phyloP scores from a whole-genome alignment of 306 rosid species.

The Rubus idaeus region DNA sequence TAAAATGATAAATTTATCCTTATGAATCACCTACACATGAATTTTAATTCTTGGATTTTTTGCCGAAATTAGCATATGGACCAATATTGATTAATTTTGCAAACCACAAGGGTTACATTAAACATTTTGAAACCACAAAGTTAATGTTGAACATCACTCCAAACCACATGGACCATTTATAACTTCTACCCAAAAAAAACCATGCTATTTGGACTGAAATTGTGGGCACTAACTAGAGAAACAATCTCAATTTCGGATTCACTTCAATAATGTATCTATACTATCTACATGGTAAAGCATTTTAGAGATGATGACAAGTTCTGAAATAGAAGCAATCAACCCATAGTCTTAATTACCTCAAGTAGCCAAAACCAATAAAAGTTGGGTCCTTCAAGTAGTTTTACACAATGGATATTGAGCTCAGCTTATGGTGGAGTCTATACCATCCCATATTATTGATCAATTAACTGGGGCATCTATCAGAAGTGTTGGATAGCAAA shows the following conservation, averaged over 20 bases:
- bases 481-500: neutral
- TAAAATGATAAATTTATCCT: too few relatives aligned
- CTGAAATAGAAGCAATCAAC: neutral
- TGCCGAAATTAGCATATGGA: too few relatives aligned
- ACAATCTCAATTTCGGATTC: neutral
- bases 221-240: neutral
- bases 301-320: neutral
- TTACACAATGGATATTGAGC: neutral
- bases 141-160: too few relatives aligned
- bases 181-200: too few relatives aligned
- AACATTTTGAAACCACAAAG: too few relatives aligned
- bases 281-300: neutral
- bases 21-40: too few relatives aligned
- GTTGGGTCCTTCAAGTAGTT: neutral
- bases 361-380: neutral
- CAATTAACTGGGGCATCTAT: neutral
- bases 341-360: neutral
- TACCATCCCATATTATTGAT: neutral
- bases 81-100: too few relatives aligned
- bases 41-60: too few relatives aligned
- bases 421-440: neutral
- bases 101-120: too few relatives aligned
- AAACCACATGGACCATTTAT: too few relatives aligned
- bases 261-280: neutral
- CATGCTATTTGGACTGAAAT: neutral